Evolutionary conservation across 2,329 filamentous ascomycete genomes (phyloP).

Genomic region (Phaeoacremonium minimum): DNA sequence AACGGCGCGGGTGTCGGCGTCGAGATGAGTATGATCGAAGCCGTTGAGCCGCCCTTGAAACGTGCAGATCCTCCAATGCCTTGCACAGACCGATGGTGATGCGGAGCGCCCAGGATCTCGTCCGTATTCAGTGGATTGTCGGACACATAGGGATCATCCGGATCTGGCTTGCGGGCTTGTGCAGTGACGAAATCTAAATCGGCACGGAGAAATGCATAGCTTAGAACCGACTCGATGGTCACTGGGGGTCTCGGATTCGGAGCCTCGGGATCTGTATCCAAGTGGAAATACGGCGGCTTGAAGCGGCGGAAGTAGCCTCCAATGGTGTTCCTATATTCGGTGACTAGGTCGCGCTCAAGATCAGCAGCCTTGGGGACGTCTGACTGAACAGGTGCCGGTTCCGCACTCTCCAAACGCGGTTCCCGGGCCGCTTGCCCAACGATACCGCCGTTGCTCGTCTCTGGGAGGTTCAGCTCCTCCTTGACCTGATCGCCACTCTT

Average conservation of each 20-base stretch:
- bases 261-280: conserved; percentile 24
- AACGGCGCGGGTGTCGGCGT: conserved; percentile 89
- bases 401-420: conserved; percentile 28
- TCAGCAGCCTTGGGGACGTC: conserved; percentile 57
- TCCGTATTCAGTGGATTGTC: conserved; percentile 81
- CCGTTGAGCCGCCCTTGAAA: conserved; percentile 92
- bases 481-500: conserved; percentile 43
- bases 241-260: conserved; percentile 39
- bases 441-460: conserved; percentile 22
- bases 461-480: conserved; percentile 28
- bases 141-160: conserved; percentile 63
- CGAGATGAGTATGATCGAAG: conserved; percentile 83
- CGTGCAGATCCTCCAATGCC: conserved; percentile 70
- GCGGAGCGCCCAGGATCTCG: conserved; percentile 68
- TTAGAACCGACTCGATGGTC: conserved; percentile 72
- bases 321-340: conserved; percentile 76
- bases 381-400: conserved; percentile 43
- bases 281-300: conserved; percentile 69
- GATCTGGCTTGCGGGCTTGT: conserved; percentile 76
- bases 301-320: conserved; percentile 95
- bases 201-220: conserved; percentile 89
- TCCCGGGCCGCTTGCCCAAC: conserved; percentile 30
- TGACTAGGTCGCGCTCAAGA: conserved; percentile 67
- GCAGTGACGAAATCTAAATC: conserved; percentile 92
- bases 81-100: conserved; percentile 48